A percentile compares a stretch with the other conserved stretches of the same genome.
Conservation (phyloP, 495 filamentous ascomycete species). For the Podospora sp. region DNA sequence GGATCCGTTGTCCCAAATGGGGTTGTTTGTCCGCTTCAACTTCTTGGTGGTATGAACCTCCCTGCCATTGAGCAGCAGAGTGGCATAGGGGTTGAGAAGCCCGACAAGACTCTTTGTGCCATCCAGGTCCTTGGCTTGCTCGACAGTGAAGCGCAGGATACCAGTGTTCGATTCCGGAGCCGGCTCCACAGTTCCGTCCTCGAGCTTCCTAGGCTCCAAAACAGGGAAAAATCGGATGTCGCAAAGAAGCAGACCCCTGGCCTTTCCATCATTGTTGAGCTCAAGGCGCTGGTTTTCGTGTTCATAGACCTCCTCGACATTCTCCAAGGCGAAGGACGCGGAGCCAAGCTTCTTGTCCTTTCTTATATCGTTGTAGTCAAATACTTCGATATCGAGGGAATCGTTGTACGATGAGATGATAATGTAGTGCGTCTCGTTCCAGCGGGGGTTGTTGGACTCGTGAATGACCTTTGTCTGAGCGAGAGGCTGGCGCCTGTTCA, state of each 20-base stretch:
- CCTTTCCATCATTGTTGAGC: slow-evolving; percentile 79
- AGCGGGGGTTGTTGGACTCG: slow-evolving; percentile 82
- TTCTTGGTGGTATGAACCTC: slow-evolving; percentile 82
- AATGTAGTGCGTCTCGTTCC: slow-evolving; percentile 95
- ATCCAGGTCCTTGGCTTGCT: slow-evolving; percentile 95
- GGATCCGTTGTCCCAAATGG: slow-evolving; percentile 84
- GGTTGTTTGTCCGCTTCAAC: slow-evolving; percentile 94
- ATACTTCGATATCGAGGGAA: slow-evolving; percentile 76
- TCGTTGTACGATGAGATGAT: slow-evolving; percentile 90
- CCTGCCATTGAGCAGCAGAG: slow-evolving; percentile 85
- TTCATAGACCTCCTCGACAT: slow-evolving; percentile 71
- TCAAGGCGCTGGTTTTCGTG: slow-evolving; percentile 85
- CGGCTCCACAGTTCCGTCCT: slow-evolving; percentile 76
- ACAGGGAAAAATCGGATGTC: slow-evolving; percentile 97
- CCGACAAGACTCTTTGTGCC: slow-evolving; percentile 86
- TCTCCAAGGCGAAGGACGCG: slow-evolving; percentile 81
- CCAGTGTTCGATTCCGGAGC: slow-evolving; percentile 88
- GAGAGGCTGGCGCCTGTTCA: slow-evolving; percentile 78
- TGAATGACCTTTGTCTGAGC: slow-evolving; percentile 87
- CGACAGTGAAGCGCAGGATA: slow-evolving; percentile 88
- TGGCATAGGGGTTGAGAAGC: slow-evolving; percentile 85
- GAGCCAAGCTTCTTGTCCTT: slow-evolving; percentile 95
- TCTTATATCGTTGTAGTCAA: slow-evolving; percentile 91
- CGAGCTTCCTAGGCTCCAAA: slow-evolving; percentile 67
- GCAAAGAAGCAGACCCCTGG: slow-evolving; percentile 73